Evolutionary conservation across 768 basidiomycete species (phyloP).

Genomic region (Serendipita vermifera): DNA sequence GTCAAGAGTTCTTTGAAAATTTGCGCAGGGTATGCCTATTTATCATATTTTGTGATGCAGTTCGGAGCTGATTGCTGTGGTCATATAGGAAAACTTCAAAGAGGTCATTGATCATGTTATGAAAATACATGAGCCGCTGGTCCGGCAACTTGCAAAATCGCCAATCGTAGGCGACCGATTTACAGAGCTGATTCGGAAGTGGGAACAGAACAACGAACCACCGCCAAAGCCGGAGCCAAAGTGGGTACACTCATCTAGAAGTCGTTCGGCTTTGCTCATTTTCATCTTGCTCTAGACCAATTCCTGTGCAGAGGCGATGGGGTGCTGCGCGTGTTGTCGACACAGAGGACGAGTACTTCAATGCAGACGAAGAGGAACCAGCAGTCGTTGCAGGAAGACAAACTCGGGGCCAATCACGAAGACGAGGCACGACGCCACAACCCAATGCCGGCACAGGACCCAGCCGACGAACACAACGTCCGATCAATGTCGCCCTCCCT

Average conservation of each 20-base stretch:
- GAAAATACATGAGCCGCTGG: constrained; percentile 52
- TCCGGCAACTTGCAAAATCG: constrained; percentile 50
- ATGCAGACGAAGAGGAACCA: not conserved
- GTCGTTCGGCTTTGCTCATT: too few relatives aligned
- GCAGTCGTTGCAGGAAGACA: not conserved
- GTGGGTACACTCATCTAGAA: too few relatives aligned
- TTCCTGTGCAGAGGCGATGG: not conserved
- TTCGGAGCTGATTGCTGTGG: not conserved
- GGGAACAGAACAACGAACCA: constrained; percentile 88
- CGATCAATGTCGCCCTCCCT: not conserved
- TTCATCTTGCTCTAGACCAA: not conserved
- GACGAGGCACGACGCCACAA: not conserved
- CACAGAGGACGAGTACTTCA: constrained; percentile 1
- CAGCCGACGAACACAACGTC: not conserved
- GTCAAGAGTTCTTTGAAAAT: constrained; percentile 89
- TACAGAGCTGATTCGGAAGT: constrained; percentile 56
- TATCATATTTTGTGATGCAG: constrained; percentile 1
- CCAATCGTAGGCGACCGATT: constrained; percentile 56
- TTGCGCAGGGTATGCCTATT: constrained; percentile 58
- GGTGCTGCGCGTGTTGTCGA: not conserved
- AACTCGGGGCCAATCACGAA: not conserved
- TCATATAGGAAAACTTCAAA: constrained; percentile 68
- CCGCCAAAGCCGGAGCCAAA: constrained; percentile 36
- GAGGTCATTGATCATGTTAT: constrained; percentile 74
- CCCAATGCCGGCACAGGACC: not conserved